Percentiles rank a stretch among this genome's conserved stretches.
Evolutionary conservation across 1,284 basidiomycete species (phyloP).

Genomic region (Caloboletus inedulis): DNA sequence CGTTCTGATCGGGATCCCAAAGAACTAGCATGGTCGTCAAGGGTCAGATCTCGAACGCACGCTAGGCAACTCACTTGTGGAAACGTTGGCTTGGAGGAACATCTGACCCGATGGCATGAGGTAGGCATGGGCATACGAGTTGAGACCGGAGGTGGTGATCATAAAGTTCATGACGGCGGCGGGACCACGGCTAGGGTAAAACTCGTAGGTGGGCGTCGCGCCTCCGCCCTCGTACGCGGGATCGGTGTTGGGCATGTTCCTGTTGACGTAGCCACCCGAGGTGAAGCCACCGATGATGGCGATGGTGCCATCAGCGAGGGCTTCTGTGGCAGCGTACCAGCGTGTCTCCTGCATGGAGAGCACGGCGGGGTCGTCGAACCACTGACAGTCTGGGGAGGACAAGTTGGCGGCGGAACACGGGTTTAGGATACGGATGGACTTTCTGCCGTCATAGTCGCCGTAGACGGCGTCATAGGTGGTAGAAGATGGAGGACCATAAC

Average conservation of each 20-base stretch:
- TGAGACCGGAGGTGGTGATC: slow-evolving; percentile 47
- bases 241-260: slow-evolving; percentile 66
- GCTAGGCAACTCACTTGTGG: slow-evolving; percentile 32
- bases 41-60: background rate
- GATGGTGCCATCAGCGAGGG: slow-evolving; percentile 62
- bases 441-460: slow-evolving; percentile 62
- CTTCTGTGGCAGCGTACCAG: slow-evolving; percentile 85
- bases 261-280: slow-evolving; percentile 84
- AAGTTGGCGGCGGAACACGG: slow-evolving; percentile 59
- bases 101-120: slow-evolving; percentile 51
- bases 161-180: slow-evolving; percentile 41
- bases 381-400: slow-evolving; percentile 55
- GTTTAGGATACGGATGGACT: slow-evolving; percentile 68
- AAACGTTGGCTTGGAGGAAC: slow-evolving; percentile 54
- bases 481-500: slow-evolving; percentile 33
- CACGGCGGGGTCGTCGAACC: slow-evolving; percentile 69
- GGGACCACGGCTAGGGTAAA: slow-evolving; percentile 47
- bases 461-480: slow-evolving; percentile 51
- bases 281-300: slow-evolving; percentile 79
- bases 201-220: slow-evolving; percentile 38
- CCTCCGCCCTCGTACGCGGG: slow-evolving; percentile 55
- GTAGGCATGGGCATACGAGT: slow-evolving; percentile 57
- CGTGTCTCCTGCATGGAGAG: slow-evolving; percentile 72
- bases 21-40: slow-evolving; percentile 42
- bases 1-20: slow-evolving; percentile 56